Evolutionary conservation across 2,329 filamentous ascomycete genomes (phyloP), one percentile per base, ranked within the genome.

Genomic region (Alternaria gansuensis): DNA sequence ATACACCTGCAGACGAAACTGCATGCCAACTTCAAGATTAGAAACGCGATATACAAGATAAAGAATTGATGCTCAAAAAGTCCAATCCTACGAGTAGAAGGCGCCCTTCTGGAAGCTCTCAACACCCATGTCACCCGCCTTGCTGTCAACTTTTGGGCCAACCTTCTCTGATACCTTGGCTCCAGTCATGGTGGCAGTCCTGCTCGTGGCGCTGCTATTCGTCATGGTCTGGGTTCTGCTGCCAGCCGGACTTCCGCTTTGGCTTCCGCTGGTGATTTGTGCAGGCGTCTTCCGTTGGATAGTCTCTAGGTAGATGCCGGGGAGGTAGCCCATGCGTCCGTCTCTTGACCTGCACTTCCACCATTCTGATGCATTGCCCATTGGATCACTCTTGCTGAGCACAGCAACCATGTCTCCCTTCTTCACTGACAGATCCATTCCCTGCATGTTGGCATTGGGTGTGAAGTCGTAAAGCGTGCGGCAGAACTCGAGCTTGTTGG

Each of bases 351-450:
- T 87, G 79, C 96, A 99, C 66, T 90, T 88, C 95, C 95, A 99
- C 95, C 95, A 99, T 75, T 99, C 94, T 51, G 91, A 95, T 4
- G 92, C 87, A 69, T 95, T 93, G 41, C 95, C 95, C 73, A 94
- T 87, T 0, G 95, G 95, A 71, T 99, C 95, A 17, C 88, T 90
- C 81, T 97, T 97, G 81, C 89, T 90, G 54, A 99, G 84, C 1
- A 99, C 93, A 26, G 95, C 95, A 14, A 99, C 93, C 52, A 98
- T 88, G 70, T 99, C 95, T 59, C 94, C 94, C 82, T 97, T 97
- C 81, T 91, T 93, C 24, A 96, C 94, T 34, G 91, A 88, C 13
- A 99, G 85, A 73, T 99, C 96, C 67, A 98, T 88, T 33, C 91
- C 92, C 61, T 89, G 77, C 70, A 79, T 78, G 62, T 85, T 86